phyloP scores from a whole-genome alignment of 176 grass and related monocot species.

The Secale cereale region DNA sequence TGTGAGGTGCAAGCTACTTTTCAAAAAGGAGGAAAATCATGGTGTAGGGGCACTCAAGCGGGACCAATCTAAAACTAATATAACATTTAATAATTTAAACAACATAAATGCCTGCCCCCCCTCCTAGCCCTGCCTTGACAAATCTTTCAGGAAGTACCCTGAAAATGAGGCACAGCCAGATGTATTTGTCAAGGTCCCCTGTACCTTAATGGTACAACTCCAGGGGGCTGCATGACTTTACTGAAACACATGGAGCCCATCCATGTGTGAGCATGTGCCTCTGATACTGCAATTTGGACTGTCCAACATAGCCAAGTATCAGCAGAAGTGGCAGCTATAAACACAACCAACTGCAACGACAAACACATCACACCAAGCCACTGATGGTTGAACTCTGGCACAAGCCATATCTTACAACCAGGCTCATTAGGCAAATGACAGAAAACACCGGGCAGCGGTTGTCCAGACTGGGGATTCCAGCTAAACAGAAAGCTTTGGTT shows the following conservation, averaged over 20 bases:
- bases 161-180: slow-evolving; percentile 30
- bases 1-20: background rate
- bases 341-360: slow-evolving; percentile 10
- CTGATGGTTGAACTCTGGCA: background rate
- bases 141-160: slow-evolving; percentile 22
- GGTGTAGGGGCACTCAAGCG: background rate
- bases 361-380: background rate
- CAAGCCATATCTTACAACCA: background rate
- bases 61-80: slow-evolving; percentile 10
- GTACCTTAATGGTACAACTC: slow-evolving; percentile 37
- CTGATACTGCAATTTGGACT: slow-evolving; percentile 23
- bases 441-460: background rate
- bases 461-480: background rate
- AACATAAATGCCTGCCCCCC: background rate
- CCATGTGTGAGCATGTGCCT: slow-evolving; percentile 61
- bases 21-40: background rate
- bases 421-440: background rate
- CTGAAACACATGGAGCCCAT: slow-evolving; percentile 56
- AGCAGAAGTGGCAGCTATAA: slow-evolving; percentile 26
- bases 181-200: slow-evolving; percentile 18
- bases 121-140: slow-evolving; percentile 9
- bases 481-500: background rate
- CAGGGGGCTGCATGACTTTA: slow-evolving; percentile 39
- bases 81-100: slow-evolving; percentile 15
- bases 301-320: slow-evolving; percentile 15